Percentiles rank a stretch among this genome's conserved stretches.
These are phyloP conservation scores for Fragilariopsis cylindrus DNA, from an alignment of 108 stramenopile genomes.

Conservation along the genomic window DNA sequence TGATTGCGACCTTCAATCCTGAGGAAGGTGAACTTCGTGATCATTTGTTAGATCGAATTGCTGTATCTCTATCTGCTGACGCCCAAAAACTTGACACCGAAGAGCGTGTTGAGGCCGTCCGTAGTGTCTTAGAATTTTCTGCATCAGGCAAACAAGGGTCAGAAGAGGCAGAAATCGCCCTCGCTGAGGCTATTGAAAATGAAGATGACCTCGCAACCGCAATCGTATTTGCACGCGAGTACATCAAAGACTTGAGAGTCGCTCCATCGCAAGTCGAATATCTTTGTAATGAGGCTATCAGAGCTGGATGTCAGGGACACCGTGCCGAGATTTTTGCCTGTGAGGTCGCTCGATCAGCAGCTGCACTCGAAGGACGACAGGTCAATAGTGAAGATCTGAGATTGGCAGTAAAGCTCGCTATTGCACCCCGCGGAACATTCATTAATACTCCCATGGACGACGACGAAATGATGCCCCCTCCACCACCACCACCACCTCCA, in stretches of 20 bases:
- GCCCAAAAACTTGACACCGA: slow-evolving; percentile 73
- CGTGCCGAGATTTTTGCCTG: slow-evolving; percentile 95
- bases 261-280: slow-evolving; percentile 92
- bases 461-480: slow-evolving; percentile 85
- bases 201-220: slow-evolving; percentile 94
- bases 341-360: slow-evolving; percentile 90
- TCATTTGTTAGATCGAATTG: slow-evolving; percentile 93
- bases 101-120: slow-evolving; percentile 85
- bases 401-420: slow-evolving; percentile 94
- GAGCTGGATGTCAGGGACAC: slow-evolving; percentile 95
- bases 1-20: slow-evolving; percentile 96
- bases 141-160: slow-evolving; percentile 63
- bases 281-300: slow-evolving; percentile 94
- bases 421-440: slow-evolving; percentile 93
- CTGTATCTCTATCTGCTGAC: slow-evolving; percentile 88
- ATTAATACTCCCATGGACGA: slow-evolving; percentile 84
- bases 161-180: slow-evolving; percentile 57
- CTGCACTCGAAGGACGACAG: slow-evolving; percentile 92
- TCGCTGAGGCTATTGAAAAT: slow-evolving; percentile 73
- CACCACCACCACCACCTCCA: slow-evolving; percentile 91
- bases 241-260: slow-evolving; percentile 78
- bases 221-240: slow-evolving; percentile 93
- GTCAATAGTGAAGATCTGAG: slow-evolving; percentile 83
- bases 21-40: slow-evolving; percentile 97
- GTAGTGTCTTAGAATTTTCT: slow-evolving; percentile 81